These are phyloP conservation scores for Phytopythium litorale DNA, from an alignment of 352 stramenopile genomes.

Conservation along the genomic window DNA sequence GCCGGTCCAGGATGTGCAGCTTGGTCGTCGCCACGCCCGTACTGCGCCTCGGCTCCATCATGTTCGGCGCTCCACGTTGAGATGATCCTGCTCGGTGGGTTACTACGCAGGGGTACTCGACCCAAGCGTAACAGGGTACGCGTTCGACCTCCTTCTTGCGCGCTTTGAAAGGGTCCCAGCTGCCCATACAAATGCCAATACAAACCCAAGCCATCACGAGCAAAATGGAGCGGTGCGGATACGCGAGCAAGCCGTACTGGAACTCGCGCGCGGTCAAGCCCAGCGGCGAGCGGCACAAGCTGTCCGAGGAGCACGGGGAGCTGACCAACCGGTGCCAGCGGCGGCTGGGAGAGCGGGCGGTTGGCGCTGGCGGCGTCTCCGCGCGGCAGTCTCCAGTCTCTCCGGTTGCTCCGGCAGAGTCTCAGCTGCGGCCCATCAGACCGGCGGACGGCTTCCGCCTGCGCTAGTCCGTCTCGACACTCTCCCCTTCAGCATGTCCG, in stretches of 20 bases:
- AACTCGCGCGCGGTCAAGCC: conserved; percentile 76
- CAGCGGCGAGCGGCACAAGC: conserved; percentile 77
- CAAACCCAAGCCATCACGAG: background rate
- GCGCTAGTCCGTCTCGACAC: too few relatives aligned
- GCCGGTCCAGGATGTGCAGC: conserved; percentile 75
- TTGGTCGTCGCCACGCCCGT: conserved; percentile 51
- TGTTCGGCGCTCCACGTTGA: background rate
- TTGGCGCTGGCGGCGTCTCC: conserved; percentile 17
- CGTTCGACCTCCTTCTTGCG: too few relatives aligned
- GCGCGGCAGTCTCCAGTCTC: too few relatives aligned
- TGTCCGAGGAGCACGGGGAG: conserved; percentile 81
- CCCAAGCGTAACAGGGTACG: too few relatives aligned
- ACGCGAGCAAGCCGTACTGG: conserved; percentile 79
- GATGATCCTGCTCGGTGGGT: background rate
- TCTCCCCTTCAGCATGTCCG: too few relatives aligned
- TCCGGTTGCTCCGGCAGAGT: too few relatives aligned
- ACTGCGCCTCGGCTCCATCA: conserved; percentile 56
- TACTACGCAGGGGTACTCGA: too few relatives aligned
- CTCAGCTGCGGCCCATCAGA: too few relatives aligned
- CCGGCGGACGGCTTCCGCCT: too few relatives aligned
- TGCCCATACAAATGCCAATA: background rate
- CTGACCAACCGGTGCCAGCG: conserved; percentile 81
- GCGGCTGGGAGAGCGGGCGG: conserved; percentile 23
- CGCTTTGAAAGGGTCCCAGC: too few relatives aligned
- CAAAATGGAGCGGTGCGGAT: conserved; percentile 49